A percentile compares a stretch with the other conserved stretches of the same genome.
Evolutionary conservation across 169 alveolate species (phyloP).

Genomic region (Plasmodium adleri): DNA sequence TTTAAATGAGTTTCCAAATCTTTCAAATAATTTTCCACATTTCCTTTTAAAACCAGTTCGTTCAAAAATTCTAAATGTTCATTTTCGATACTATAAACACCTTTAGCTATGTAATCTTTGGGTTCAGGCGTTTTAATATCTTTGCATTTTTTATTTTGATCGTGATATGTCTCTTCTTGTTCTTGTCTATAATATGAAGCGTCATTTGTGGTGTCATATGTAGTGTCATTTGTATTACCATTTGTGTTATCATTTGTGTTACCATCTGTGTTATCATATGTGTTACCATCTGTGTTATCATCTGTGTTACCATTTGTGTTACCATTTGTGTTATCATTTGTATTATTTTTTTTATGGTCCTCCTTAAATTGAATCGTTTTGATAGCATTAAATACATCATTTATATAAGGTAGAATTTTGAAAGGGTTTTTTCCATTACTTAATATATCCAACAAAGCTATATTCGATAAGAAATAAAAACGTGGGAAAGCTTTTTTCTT

Average conservation of each 20-base stretch:
- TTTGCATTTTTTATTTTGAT: conserved; percentile 7
- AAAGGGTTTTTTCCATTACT: conserved; percentile 96
- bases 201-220: too few relatives aligned
- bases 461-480: conserved; percentile 96
- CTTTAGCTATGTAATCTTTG: conserved; percentile 59
- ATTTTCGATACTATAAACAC: conserved; percentile 70
- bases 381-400: conserved; percentile 63
- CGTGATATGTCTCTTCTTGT: not conserved
- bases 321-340: not conserved
- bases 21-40: conserved; percentile 62
- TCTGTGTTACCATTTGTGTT: not conserved
- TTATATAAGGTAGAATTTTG: conserved; percentile 72
- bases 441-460: conserved; percentile 94
- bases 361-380: conserved; percentile 43
- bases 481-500: conserved; percentile 97
- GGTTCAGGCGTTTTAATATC: not conserved
- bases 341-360: not conserved
- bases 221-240: not conserved
- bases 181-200: not conserved
- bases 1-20: conserved; percentile 72
- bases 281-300: not conserved
- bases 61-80: conserved; percentile 44
- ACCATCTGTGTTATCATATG: too few relatives aligned
- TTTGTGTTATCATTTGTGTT: not conserved
- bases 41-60: conserved; percentile 43